phyloP scores from a whole-genome alignment of 352 stramenopile genomes.

The Globisporangium paroecandrum region DNA sequence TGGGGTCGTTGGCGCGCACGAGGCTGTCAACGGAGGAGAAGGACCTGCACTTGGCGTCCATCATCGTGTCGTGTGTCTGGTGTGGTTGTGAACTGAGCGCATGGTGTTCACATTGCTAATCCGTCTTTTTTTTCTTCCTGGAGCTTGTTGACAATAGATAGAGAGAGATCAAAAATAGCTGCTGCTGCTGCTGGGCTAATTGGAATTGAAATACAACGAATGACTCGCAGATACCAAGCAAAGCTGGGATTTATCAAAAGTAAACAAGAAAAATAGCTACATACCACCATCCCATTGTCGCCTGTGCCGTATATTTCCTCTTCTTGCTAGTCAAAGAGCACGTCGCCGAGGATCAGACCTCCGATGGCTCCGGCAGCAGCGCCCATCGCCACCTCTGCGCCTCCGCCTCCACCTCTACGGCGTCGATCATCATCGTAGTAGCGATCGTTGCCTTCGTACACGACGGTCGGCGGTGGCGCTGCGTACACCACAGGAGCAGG shows the following conservation, averaged over 20 bases:
- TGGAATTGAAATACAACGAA: neutral
- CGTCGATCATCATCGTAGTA: constrained; percentile 19
- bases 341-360: constrained; percentile 68
- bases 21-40: neutral
- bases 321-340: constrained; percentile 39
- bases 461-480: constrained; percentile 12
- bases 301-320: neutral
- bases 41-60: constrained; percentile 8
- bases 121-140: neutral
- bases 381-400: constrained; percentile 53
- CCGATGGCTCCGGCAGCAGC: constrained; percentile 69
- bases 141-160: neutral
- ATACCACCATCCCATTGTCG: neutral
- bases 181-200: neutral
- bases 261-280: constrained; percentile 2
- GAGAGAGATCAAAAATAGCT: constrained; percentile 8
- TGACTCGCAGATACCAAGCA: neutral
- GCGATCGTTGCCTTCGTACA: constrained; percentile 34
- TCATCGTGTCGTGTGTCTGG: neutral
- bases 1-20: neutral
- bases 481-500: constrained; percentile 21
- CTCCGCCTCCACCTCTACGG: constrained; percentile 16
- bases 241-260: constrained; percentile 1
- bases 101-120: neutral
- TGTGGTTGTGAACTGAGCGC: neutral